These are phyloP conservation scores for Waltergamsia citrina DNA, from an alignment of 2,329 filamentous ascomycete genomes.

Conservation along the genomic window DNA sequence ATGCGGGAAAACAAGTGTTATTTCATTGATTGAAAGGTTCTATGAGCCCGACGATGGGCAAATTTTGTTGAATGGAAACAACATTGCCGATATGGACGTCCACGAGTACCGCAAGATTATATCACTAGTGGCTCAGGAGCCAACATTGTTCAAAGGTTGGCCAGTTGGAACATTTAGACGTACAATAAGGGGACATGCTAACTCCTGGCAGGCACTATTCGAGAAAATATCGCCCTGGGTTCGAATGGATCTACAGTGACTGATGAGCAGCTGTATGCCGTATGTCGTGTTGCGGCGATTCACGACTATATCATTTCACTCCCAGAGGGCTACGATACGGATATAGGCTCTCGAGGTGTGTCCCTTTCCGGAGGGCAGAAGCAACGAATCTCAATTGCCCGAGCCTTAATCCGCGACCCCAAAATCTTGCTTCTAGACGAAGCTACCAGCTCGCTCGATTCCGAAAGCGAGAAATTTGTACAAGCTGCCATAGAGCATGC, in stretches of 20 bases:
- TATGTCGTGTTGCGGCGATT: constrained; percentile 54
- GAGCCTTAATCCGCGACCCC: constrained; percentile 58
- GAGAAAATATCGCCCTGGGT: constrained; percentile 61
- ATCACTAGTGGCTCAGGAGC: constrained; percentile 66
- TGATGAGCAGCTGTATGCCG: constrained; percentile 40
- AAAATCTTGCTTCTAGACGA: constrained; percentile 62
- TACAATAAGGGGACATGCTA: constrained; percentile 1
- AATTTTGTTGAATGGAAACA: constrained; percentile 53
- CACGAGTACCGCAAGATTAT: constrained; percentile 53
- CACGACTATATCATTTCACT: constrained; percentile 62
- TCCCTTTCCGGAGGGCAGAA: constrained; percentile 64
- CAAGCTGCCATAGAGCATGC: constrained; percentile 60
- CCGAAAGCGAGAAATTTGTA: constrained; percentile 49
- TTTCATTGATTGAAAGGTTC: constrained; percentile 53
- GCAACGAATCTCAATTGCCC: constrained; percentile 62
- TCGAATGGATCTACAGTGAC: constrained; percentile 43
- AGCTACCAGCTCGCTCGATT: constrained; percentile 61
- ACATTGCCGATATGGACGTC: constrained; percentile 50
- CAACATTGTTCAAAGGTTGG: constrained; percentile 57
- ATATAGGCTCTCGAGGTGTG: constrained; percentile 57
- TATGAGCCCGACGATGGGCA: constrained; percentile 59
- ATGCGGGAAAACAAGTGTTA: constrained; percentile 64
- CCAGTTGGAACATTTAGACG: not conserved
- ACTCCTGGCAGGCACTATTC: constrained; percentile 41
- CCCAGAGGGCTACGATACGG: constrained; percentile 58